Evolutionary conservation across 805 yeast genomes (phyloP), one percentile per base, ranked within the genome.

Genomic region (Kodamaea kakaduensis): DNA sequence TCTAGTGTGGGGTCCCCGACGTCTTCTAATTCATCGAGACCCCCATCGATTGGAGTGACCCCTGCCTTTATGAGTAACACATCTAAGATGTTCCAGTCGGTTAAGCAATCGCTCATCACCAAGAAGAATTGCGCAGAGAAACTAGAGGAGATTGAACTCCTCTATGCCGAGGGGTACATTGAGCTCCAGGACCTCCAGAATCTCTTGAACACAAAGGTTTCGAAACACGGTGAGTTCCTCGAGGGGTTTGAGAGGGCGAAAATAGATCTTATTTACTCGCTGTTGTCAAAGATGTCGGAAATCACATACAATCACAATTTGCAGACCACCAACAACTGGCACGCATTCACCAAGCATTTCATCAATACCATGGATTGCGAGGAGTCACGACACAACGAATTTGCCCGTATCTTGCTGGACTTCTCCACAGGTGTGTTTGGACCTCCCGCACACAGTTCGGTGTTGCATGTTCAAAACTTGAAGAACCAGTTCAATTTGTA

Each of bases 391-490:
- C 34, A 37, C 5, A 38, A 34, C 3, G 70, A 64, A 22, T 55
- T 58, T 22, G 36, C 50, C 5, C 43, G 43, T 10, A 37, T 58
- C 16, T 14, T 62, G 3, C 43, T 42, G 2, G 36, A 45, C 10
- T 64, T 53, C 40, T 48, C 59, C 35, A 54, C 69, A 5, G 73
- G 73, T 1, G 55, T 67, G 5, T 67, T 61, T 42, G 59, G 59
- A 20, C 69, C 73, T 1, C 54, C 67, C 2, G 47, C 45, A 12
- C 43, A 59, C 9, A 21, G 32, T 12, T 51, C 63, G 1, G 64
- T 69, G 1, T 55, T 53, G 4, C 47, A 46, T 28, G 61, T 55
- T 35, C 73, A 67, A 36, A 65, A 64, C 40, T 48, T 67, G 35
- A 60, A 52, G 37, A 46, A 50, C 20, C 57, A 58, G 34, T 67